Evolutionary conservation across 2,329 filamentous ascomycete species (phyloP).

Genomic region (Aspergillus puulaauensis): DNA sequence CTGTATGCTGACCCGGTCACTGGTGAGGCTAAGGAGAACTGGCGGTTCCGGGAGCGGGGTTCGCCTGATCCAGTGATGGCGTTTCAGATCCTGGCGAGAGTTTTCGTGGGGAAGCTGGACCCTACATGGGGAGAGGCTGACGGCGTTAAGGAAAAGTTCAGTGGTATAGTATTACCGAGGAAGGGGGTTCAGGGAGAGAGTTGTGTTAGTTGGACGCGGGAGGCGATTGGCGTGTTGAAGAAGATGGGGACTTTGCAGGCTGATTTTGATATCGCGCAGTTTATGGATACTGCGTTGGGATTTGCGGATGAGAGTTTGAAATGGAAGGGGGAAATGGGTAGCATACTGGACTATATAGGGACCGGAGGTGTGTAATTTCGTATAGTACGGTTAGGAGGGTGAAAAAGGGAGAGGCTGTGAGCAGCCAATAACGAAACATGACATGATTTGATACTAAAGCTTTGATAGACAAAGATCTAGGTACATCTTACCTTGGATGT

Average conservation of each 20-base stretch:
- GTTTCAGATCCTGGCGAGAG: conserved; percentile 10
- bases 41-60: conserved; percentile 9
- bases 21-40: conserved; percentile 5
- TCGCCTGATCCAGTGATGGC: neutral
- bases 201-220: conserved; percentile 13
- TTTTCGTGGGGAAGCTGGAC: conserved; percentile 15
- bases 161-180: conserved; percentile 6
- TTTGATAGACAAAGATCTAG: no score
- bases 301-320: conserved; percentile 3
- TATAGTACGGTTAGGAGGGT: no score
- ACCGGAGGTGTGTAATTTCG: no score
- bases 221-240: conserved; percentile 4
- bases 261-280: conserved; percentile 1
- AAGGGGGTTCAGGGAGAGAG: neutral
- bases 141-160: neutral
- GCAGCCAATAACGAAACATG: no score
- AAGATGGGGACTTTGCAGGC: neutral
- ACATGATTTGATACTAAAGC: no score
- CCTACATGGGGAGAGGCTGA: neutral
- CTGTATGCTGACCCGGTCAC: conserved; percentile 1
- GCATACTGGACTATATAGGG: neutral
- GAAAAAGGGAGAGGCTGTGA: no score
- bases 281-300: conserved; percentile 5
- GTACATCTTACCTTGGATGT: no score
- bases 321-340: neutral